phyloP scores from a whole-genome alignment of 208 protist species.

The Strigomonas oncopelti region DNA sequence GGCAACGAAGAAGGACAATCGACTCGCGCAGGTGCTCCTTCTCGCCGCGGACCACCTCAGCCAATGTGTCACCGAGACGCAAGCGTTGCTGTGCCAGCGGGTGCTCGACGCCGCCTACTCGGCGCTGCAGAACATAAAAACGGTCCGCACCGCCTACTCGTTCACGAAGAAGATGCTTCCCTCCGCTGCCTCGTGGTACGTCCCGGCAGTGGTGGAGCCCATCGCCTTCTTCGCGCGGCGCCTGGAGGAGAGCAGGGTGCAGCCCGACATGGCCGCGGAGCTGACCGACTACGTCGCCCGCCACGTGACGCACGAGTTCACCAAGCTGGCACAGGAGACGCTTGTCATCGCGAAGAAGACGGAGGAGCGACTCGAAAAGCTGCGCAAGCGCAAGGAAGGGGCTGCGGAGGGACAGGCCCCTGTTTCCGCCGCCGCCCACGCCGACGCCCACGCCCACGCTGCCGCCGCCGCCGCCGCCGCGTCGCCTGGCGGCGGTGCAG shows the following conservation, averaged over 20 bases:
- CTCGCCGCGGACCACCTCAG: constrained; percentile 8
- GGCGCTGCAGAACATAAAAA: constrained; percentile 69
- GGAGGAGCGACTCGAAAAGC: constrained; percentile 87
- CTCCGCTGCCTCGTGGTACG: constrained; percentile 69
- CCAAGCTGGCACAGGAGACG: constrained; percentile 55
- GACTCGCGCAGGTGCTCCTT: neutral
- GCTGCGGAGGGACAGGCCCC: constrained; percentile 1
- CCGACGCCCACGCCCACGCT: neutral
- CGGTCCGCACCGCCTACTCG: constrained; percentile 68
- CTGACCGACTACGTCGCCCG: constrained; percentile 15
- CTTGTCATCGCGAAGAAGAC: constrained; percentile 80
- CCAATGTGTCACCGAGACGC: constrained; percentile 19
- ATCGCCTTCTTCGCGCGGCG: constrained; percentile 37
- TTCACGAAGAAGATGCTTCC: constrained; percentile 70
- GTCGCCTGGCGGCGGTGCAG: neutral
- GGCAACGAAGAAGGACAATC: neutral
- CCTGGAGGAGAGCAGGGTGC: constrained; percentile 18
- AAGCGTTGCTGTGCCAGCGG: constrained; percentile 22
- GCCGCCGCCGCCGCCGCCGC: constrained; percentile 2
- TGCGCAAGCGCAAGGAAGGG: constrained; percentile 64
- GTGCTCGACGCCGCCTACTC: constrained; percentile 34
- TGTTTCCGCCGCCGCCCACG: constrained; percentile 6
- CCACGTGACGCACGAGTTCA: constrained; percentile 38
- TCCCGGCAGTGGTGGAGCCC: constrained; percentile 47
- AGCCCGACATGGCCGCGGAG: neutral